phyloP scores from a whole-genome alignment of 2,329 filamentous ascomycete genomes.

The Xylogone sp. region DNA sequence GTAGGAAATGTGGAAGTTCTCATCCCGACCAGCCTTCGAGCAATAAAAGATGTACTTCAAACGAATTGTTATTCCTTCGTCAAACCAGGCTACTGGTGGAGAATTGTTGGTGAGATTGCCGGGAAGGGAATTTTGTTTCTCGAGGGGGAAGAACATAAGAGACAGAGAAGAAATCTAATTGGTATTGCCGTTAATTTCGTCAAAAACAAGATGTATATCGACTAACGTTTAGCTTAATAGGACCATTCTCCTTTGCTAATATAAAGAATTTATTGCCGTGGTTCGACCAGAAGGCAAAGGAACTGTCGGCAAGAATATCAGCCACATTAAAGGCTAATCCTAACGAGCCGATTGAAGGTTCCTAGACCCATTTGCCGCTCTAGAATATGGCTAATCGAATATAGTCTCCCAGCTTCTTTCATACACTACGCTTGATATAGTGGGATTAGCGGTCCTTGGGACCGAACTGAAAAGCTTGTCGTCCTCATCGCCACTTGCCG shows the following conservation, averaged over 20 bases:
- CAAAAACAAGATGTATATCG: neutral
- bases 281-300: constrained; percentile 30
- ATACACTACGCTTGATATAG: constrained; percentile 34
- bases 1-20: constrained; percentile 33
- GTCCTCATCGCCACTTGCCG: constrained; percentile 11
- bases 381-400: constrained; percentile 22
- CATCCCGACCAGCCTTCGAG: constrained; percentile 32
- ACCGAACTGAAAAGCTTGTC: constrained; percentile 1
- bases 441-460: constrained; percentile 14
- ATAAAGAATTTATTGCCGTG: constrained; percentile 34
- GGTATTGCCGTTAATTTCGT: constrained; percentile 18
- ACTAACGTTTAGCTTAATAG: constrained; percentile 7
- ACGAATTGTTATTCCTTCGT: constrained; percentile 35
- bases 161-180: constrained; percentile 36
- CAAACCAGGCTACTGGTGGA: constrained; percentile 31
- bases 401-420: constrained; percentile 4
- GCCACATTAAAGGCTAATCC: constrained; percentile 26
- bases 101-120: constrained; percentile 18
- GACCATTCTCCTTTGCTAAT: constrained; percentile 32
- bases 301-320: constrained; percentile 15
- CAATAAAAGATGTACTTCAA: constrained; percentile 34
- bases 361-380: no score
- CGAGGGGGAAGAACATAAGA: constrained; percentile 37
- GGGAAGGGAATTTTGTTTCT: constrained; percentile 39
- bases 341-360: constrained; percentile 13